These are phyloP conservation scores for Chalaropsis ovoidea DNA, from an alignment of 2,329 filamentous ascomycete genomes.

Conservation along the genomic window DNA sequence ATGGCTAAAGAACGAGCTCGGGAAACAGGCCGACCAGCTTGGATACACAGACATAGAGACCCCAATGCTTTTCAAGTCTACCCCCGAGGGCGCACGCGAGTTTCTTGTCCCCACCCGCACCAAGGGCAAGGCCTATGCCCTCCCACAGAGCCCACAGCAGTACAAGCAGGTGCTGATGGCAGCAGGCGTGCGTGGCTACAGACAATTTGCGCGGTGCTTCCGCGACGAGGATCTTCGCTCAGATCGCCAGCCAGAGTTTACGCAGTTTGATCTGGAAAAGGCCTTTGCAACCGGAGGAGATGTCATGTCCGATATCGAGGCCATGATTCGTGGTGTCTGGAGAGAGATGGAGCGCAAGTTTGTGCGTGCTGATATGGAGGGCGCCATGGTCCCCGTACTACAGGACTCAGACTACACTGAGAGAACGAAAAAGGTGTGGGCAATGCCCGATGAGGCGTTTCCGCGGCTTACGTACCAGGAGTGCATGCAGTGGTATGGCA, in stretches of 20 bases:
- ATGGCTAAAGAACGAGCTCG: conserved; percentile 44
- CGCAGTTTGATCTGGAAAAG: conserved; percentile 93
- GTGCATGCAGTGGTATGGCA: conserved; percentile 71
- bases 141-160: conserved; percentile 94
- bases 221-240: conserved; percentile 87
- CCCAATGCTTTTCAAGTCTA: conserved; percentile 91
- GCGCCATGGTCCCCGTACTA: conserved; percentile 30
- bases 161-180: conserved; percentile 98
- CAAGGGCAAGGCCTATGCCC: conserved; percentile 68
- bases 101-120: conserved; percentile 83
- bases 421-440: conserved; percentile 10
- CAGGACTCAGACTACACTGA: conserved; percentile 24
- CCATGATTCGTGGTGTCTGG: conserved; percentile 48
- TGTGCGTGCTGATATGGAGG: conserved; percentile 30
- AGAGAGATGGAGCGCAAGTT: conserved; percentile 37
- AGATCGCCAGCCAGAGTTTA: conserved; percentile 93
- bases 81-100: conserved; percentile 86
- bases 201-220: conserved; percentile 89
- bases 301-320: conserved; percentile 51
- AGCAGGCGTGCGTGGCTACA: conserved; percentile 70
- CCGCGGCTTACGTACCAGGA: conserved; percentile 58
- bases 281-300: conserved; percentile 64
- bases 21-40: conserved; percentile 44
- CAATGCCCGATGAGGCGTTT: conserved; percentile 39
- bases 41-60: conserved; percentile 78